These are phyloP conservation scores for Claviceps sp. DNA, from an alignment of 2,329 filamentous ascomycete genomes.

Conservation along the genomic window DNA sequence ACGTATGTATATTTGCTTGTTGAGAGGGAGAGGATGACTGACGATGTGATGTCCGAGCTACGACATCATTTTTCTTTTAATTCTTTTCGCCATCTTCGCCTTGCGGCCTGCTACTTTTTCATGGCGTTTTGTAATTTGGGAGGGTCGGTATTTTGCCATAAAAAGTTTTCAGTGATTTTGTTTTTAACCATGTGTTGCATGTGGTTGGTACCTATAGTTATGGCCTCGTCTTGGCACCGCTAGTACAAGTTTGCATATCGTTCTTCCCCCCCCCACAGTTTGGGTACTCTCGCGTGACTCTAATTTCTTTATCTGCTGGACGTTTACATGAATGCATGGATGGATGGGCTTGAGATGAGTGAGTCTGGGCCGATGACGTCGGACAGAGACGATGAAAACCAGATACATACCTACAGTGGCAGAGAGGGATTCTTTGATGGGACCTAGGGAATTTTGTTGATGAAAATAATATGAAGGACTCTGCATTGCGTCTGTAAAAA, in stretches of 20 bases:
- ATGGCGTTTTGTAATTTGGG: constrained; percentile 1
- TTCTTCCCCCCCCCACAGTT: background rate
- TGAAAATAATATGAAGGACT: too few relatives aligned
- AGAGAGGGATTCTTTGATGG: too few relatives aligned
- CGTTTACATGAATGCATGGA: too few relatives aligned
- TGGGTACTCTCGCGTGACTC: background rate
- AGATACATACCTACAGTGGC: background rate
- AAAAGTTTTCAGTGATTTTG: constrained; percentile 1
- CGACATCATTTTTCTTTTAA: background rate
- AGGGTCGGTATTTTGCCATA: background rate
- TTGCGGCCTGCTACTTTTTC: background rate
- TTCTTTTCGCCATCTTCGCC: background rate
- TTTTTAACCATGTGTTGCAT: background rate
- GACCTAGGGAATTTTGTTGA: too few relatives aligned
- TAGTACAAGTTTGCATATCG: background rate
- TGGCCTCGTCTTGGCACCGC: background rate
- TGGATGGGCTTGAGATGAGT: background rate
- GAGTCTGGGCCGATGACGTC: background rate
- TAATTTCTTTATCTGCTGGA: too few relatives aligned
- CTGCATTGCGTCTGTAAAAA: background rate
- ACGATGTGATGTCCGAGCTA: background rate
- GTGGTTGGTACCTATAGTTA: background rate
- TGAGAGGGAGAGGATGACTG: background rate
- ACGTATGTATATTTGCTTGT: too few relatives aligned
- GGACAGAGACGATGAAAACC: background rate